Conservation (phyloP, 2,329 filamentous ascomycete genomes). For the Stagonosporopsis vannaccii region DNA sequence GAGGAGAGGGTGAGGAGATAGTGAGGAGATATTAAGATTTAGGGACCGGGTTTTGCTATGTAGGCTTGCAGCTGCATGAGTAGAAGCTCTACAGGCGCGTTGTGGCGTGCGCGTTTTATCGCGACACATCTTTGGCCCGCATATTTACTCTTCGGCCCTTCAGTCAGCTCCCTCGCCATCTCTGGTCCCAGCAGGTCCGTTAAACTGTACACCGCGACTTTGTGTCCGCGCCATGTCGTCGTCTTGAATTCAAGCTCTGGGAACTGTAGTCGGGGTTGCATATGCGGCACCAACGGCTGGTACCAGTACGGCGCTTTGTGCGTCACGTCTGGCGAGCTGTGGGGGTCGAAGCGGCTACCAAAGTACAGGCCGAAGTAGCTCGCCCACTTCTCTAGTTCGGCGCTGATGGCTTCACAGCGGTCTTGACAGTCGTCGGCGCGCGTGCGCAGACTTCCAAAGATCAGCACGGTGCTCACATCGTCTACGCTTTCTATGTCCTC, state of each 20-base stretch:
- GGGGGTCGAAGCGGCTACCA: constrained; percentile 33
- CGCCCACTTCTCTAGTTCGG: constrained; percentile 34
- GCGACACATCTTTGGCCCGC: constrained; percentile 36
- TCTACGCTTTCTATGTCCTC: constrained; percentile 36
- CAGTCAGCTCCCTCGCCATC: constrained; percentile 31
- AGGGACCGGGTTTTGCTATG: constrained; percentile 29
- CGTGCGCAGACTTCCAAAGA: constrained; percentile 35
- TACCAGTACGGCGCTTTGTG: constrained; percentile 41
- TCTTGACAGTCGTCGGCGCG: constrained; percentile 33
- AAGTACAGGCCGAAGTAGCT: constrained; percentile 26
- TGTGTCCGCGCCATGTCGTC: constrained; percentile 37
- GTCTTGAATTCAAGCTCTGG: constrained; percentile 43
- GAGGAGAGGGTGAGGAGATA: constrained; percentile 18
- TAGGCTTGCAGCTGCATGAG: constrained; percentile 46
- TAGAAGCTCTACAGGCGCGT: constrained; percentile 36
- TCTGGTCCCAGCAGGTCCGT: constrained; percentile 44
- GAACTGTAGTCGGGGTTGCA: constrained; percentile 38
- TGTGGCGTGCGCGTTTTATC: constrained; percentile 38
- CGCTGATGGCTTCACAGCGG: constrained; percentile 21
- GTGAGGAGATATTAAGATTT: background rate
- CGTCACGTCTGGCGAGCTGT: constrained; percentile 28
- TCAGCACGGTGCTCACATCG: constrained; percentile 40
- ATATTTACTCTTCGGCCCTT: constrained; percentile 26
- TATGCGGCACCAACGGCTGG: constrained; percentile 31
- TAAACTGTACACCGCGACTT: constrained; percentile 47